Conservation (phyloP, 768 basidiomycete species). For the Suillus clintonianus region DNA sequence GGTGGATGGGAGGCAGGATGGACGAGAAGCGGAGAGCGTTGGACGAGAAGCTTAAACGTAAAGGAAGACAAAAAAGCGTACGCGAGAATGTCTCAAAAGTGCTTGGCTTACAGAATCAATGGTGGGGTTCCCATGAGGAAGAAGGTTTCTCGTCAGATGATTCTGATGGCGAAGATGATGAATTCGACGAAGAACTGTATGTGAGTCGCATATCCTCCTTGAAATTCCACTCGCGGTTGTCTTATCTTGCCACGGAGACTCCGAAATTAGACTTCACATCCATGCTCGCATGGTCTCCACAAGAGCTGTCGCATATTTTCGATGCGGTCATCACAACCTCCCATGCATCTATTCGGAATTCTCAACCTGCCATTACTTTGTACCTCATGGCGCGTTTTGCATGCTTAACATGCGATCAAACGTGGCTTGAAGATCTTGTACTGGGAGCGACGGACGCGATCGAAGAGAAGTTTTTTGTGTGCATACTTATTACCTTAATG, state of each 20-base stretch:
- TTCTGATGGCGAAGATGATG: slow-evolving; percentile 52
- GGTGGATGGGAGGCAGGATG: slow-evolving; percentile 79
- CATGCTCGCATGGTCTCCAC: slow-evolving; percentile 93
- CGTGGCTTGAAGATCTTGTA: slow-evolving; percentile 91
- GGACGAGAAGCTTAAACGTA: slow-evolving; percentile 59
- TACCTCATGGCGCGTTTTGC: slow-evolving; percentile 94
- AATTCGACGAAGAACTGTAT: slow-evolving; percentile 49
- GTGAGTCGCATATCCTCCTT: slow-evolving; percentile 33
- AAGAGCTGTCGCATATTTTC: slow-evolving; percentile 74
- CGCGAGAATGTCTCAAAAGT: slow-evolving; percentile 59
- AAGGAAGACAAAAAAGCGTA: slow-evolving; percentile 53
- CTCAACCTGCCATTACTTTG: slow-evolving; percentile 87
- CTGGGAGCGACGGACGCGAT: slow-evolving; percentile 90
- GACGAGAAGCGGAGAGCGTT: slow-evolving; percentile 62
- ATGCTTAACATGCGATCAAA: slow-evolving; percentile 84
- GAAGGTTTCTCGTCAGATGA: slow-evolving; percentile 45
- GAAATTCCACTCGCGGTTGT: slow-evolving; percentile 5
- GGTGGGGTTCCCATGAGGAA: slow-evolving; percentile 64
- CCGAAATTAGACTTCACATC: slow-evolving; percentile 75
- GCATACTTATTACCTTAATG: slow-evolving; percentile 4
- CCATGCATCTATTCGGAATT: slow-evolving; percentile 67
- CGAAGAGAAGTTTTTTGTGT: slow-evolving; percentile 92
- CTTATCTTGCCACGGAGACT: slow-evolving; percentile 49
- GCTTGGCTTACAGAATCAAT: slow-evolving; percentile 56
- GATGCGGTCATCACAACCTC: slow-evolving; percentile 81